Conservation (phyloP, 495 filamentous ascomycete genomes). For the Parathielavia appendiculata region DNA sequence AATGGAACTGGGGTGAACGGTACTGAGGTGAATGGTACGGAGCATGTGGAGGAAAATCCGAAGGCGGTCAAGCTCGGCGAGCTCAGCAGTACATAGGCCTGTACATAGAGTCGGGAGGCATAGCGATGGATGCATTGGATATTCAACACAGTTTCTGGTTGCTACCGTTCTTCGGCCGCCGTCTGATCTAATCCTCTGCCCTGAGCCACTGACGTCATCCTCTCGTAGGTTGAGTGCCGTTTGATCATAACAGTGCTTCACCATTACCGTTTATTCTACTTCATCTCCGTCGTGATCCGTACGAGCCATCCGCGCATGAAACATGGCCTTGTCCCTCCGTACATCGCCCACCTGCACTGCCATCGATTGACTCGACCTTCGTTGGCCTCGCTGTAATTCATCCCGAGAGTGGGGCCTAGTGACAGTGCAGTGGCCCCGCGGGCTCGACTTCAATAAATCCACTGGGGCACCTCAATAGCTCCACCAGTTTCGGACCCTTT, state of each 20-base stretch:
- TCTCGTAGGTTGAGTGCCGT: neutral
- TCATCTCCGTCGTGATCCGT: neutral
- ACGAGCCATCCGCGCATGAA: no score
- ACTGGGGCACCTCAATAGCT: no score
- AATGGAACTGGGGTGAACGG: conserved; percentile 17
- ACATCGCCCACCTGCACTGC: neutral
- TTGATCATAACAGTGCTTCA: neutral
- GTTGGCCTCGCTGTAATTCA: conserved; percentile 29
- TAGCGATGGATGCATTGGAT: neutral
- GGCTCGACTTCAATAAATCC: no score
- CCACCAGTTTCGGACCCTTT: no score
- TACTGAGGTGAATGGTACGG: neutral
- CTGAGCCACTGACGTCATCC: neutral
- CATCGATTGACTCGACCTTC: neutral
- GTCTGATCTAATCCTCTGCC: neutral
- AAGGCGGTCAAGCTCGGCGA: conserved; percentile 15
- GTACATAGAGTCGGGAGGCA: neutral
- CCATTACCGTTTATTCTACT: no score
- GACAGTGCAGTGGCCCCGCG: neutral
- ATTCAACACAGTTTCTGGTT: neutral
- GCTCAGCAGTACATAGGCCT: conserved; percentile 5
- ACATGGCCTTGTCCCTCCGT: no score
- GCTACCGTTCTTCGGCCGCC: neutral
- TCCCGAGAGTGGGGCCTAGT: conserved; percentile 21
- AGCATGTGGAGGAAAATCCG: conserved; percentile 20